Base-by-base conservation (phyloP, 345 rosid species). In the Nephelium lappaceum region DNA sequence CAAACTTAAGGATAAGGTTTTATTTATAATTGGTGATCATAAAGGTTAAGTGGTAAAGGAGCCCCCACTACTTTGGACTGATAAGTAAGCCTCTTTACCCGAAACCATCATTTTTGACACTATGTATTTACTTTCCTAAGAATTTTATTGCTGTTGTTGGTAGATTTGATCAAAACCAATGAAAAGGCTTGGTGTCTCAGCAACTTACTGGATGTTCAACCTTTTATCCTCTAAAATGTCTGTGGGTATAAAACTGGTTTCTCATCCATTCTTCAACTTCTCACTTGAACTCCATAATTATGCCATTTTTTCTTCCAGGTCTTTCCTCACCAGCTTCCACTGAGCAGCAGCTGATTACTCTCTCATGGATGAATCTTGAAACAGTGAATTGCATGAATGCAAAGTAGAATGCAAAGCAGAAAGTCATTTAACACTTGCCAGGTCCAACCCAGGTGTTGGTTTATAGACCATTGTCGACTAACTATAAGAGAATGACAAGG, bases 1-100 rank as follows among this genome's bases (percentile, higher is more conserved):
- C 24, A 78, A 82, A 74, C 90, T 95, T 5, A 81, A 85, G 84
- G 88, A 85, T 84, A 90, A 85, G 77, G 87, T 95, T 67, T 42
- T 71, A 81, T 75, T 81, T 84, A 88, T 92, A 58, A 80, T 80
- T 41, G 92, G 94, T 25, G 82, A 82, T 39, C 69, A 76, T 68
- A 73, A 78, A 78, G 79, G 77, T 79, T 86, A 87, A 78, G 58
- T 24, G 27, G 72, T 47, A 67, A 36, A 83, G 42, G 43, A 36
- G 67, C 58, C 58, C 5, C 43, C 43, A 77, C 74, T 23, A 3
- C 64, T 58, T 66, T 58, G 61, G 49, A 75, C 65, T 47, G 69
- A 73, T 76, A 69, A 47, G 81, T 81, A 81, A 84, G 78, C 76
- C 63, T 69, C 41, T 65, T 23, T 2, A 71, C 27, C n/a, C 4